Conservation (phyloP, 139 green algal genomes). For the Coelastrella sp. region DNA sequence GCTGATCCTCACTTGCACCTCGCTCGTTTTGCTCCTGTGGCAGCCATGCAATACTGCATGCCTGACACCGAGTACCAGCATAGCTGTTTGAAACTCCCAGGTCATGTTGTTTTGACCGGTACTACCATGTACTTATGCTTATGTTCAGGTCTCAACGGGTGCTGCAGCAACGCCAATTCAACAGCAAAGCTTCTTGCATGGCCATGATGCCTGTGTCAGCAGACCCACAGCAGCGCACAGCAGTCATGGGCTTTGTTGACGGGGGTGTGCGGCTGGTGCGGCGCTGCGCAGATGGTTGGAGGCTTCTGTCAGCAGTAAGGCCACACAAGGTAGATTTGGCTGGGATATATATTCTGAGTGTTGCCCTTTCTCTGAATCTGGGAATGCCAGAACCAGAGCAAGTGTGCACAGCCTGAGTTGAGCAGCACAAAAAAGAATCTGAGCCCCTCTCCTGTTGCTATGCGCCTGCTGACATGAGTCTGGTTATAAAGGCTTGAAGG, state of each 20-base stretch:
- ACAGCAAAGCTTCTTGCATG: background rate
- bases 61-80: too few relatives aligned
- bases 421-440: too few relatives aligned
- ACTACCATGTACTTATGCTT: background rate
- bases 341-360: background rate
- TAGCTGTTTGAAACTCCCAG: too few relatives aligned
- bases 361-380: background rate
- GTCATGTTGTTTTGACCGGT: too few relatives aligned
- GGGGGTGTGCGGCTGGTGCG: conserved; percentile 65
- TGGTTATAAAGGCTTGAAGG: too few relatives aligned
- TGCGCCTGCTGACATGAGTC: too few relatives aligned
- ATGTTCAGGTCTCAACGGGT: background rate
- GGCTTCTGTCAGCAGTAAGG: conserved; percentile 62
- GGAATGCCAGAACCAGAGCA: too few relatives aligned
- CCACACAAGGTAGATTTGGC: conserved; percentile 64
- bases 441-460: too few relatives aligned
- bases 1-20: too few relatives aligned
- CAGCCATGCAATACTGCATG: too few relatives aligned
- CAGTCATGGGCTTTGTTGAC: conserved; percentile 63
- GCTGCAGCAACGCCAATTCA: conserved; percentile 26
- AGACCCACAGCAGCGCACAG: background rate
- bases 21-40: too few relatives aligned
- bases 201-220: background rate
- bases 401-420: too few relatives aligned
- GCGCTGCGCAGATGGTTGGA: conserved; percentile 60